Percentiles rank a stretch among this genome's conserved stretches.
Conservation (phyloP, 176 grass and related monocot species). For the Carex myosuroides region DNA sequence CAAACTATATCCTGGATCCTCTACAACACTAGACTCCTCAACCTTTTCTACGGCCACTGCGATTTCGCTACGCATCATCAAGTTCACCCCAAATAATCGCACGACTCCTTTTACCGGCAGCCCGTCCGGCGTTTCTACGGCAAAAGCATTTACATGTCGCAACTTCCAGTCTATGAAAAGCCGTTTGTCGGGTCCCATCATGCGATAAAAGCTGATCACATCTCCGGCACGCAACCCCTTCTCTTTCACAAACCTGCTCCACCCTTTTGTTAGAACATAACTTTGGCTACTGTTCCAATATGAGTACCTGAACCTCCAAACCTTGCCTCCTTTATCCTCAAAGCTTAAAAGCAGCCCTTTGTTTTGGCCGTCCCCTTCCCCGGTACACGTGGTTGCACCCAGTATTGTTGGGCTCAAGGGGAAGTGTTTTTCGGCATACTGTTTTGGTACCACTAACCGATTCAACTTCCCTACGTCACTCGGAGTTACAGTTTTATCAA, state of each 20-base stretch:
- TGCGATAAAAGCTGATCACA: conserved; percentile 62
- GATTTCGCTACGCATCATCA: conserved; percentile 21
- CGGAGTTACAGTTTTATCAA: conserved; percentile 89
- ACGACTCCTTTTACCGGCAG: conserved; percentile 14
- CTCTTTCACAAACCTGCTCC: conserved; percentile 95
- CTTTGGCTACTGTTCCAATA: conserved; percentile 99
- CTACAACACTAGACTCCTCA: neutral
- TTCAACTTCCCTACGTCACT: conserved; percentile 98
- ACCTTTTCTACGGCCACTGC: neutral
- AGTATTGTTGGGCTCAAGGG: conserved; percentile 29
- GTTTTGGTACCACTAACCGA: conserved; percentile 91
- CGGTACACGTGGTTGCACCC: neutral
- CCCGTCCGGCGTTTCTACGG: neutral
- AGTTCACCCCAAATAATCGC: conserved; percentile 71
- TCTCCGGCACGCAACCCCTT: conserved; percentile 70
- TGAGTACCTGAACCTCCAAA: conserved; percentile 88
- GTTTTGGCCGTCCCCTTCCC: conserved; percentile 12
- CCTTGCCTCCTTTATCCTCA: conserved; percentile 67
- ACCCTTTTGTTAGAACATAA: conserved; percentile 94
- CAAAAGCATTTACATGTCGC: neutral
- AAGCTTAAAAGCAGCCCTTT: conserved; percentile 86
- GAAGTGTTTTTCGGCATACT: conserved; percentile 95
- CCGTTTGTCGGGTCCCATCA: conserved; percentile 26
- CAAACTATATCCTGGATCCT: conserved; percentile 21
- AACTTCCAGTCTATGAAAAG: conserved; percentile 80